Conservation (phyloP, 2,329 filamentous ascomycete species). For the Colletotrichum musae region DNA sequence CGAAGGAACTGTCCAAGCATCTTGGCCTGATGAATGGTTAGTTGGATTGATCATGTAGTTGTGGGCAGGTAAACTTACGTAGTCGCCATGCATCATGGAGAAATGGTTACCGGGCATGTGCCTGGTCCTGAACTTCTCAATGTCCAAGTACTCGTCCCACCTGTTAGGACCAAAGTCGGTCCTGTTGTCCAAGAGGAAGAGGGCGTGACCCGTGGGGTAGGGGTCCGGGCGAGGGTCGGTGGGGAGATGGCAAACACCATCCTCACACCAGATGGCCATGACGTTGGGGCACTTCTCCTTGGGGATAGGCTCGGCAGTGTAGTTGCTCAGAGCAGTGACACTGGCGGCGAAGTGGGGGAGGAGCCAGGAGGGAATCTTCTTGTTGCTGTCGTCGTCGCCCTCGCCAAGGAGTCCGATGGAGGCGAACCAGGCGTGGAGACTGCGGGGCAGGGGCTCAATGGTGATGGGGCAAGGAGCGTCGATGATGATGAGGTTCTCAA, state of each 20-base stretch:
- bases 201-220: conserved; percentile 71
- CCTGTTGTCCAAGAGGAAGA: conserved; percentile 81
- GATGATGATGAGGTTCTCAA: conserved; percentile 74
- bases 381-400: conserved; percentile 60
- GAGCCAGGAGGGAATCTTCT: conserved; percentile 79
- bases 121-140: conserved; percentile 72
- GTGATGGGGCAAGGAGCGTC: conserved; percentile 77
- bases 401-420: conserved; percentile 79
- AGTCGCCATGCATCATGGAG: conserved; percentile 79
- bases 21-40: conserved; percentile 51
- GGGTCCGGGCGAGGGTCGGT: conserved; percentile 76
- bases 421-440: conserved; percentile 80
- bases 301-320: conserved; percentile 75
- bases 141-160: conserved; percentile 77
- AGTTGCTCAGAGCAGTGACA: conserved; percentile 77
- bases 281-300: conserved; percentile 72
- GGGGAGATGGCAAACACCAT: conserved; percentile 79
- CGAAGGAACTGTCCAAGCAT: conserved; percentile 53
- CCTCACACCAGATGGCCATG: conserved; percentile 79
- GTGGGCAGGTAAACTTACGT: conserved; percentile 48
- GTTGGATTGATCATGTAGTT: not conserved
- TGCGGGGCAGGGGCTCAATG: conserved; percentile 75
- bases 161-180: conserved; percentile 79
- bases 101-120: conserved; percentile 83
- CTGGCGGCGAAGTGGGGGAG: conserved; percentile 80